Evolutionary conservation across 345 rosid species (phyloP).

Genomic region (Camelina laxa): DNA sequence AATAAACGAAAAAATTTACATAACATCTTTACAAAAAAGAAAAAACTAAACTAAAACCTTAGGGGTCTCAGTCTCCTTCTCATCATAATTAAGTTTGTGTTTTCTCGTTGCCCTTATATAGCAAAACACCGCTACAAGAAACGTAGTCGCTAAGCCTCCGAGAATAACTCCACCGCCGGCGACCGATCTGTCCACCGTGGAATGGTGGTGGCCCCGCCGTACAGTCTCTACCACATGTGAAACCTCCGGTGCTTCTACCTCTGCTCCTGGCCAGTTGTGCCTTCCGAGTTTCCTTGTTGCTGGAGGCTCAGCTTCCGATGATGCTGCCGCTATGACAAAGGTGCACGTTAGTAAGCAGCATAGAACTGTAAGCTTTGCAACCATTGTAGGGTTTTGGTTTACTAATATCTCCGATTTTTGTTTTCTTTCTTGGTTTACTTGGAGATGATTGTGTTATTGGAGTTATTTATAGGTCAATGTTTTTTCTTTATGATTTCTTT

Average conservation of each 20-base stretch:
- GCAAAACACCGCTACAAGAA: conserved; percentile 70
- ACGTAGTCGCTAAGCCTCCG: conserved; percentile 72
- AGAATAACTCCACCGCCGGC: conserved; percentile 87
- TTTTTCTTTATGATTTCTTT: neutral
- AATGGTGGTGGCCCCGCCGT: conserved; percentile 47
- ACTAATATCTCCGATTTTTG: neutral
- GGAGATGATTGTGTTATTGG: conserved; percentile 27
- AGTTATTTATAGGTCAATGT: conserved; percentile 26
- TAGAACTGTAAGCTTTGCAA: conserved; percentile 11
- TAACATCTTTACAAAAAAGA: neutral
- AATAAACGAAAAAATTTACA: neutral
- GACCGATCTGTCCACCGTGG: conserved; percentile 62
- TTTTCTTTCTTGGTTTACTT: conserved; percentile 22
- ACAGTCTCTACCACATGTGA: conserved; percentile 33
- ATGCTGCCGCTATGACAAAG: conserved; percentile 36
- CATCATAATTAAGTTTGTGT: conserved; percentile 42
- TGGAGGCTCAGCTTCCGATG: conserved; percentile 40
- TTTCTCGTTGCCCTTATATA: conserved; percentile 75
- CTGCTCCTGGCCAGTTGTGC: conserved; percentile 32
- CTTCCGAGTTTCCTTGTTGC: conserved; percentile 55
- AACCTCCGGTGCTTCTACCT: conserved; percentile 32
- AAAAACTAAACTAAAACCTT: conserved; percentile 37
- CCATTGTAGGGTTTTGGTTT: conserved; percentile 32
- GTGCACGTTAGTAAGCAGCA: conserved; percentile 35
- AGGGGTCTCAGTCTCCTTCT: conserved; percentile 31